Evolutionary conservation across 73 alveolate species (phyloP).

Genomic region (Paramecium biaurelia): DNA sequence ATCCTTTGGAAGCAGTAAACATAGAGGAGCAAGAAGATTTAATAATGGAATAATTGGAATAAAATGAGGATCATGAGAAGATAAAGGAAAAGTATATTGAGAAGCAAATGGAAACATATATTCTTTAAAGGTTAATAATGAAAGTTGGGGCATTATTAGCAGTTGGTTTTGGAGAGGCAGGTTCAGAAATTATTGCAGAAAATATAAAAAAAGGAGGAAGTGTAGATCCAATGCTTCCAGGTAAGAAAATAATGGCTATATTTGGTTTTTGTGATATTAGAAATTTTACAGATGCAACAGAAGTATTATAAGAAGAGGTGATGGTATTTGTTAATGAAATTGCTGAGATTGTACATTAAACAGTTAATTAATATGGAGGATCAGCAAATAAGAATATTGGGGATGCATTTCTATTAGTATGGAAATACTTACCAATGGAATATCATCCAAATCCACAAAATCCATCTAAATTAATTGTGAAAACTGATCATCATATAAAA

Average conservation of each 20-base stretch:
- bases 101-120: slow-evolving; percentile 83
- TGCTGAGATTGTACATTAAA: slow-evolving; percentile 94
- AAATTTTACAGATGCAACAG: slow-evolving; percentile 96
- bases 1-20: slow-evolving; percentile 83
- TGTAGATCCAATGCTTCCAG: slow-evolving; percentile 96
- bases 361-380: slow-evolving; percentile 86
- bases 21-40: slow-evolving; percentile 69
- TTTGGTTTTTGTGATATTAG: slow-evolving; percentile 98
- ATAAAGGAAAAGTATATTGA: slow-evolving; percentile 27
- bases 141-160: slow-evolving; percentile 96
- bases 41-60: slow-evolving; percentile 48
- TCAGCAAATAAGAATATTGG: slow-evolving; percentile 97
- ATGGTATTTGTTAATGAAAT: slow-evolving; percentile 97
- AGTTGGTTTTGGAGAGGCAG: slow-evolving; percentile 99
- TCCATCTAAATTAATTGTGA: slow-evolving; percentile 67
- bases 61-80: slow-evolving; percentile 39
- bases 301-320: slow-evolving; percentile 91
- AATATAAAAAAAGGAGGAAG: slow-evolving; percentile 92
- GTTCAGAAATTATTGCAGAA: slow-evolving; percentile 93
- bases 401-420: slow-evolving; percentile 95
- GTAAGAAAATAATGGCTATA: slow-evolving; percentile 90
- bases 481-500: slow-evolving; percentile 35
- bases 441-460: slow-evolving; percentile 69
- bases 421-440: slow-evolving; percentile 89
- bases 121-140: slow-evolving; percentile 88